Evolutionary conservation across 179 eudicot species (phyloP).

Genomic region (Heliamphora pulchella): DNA sequence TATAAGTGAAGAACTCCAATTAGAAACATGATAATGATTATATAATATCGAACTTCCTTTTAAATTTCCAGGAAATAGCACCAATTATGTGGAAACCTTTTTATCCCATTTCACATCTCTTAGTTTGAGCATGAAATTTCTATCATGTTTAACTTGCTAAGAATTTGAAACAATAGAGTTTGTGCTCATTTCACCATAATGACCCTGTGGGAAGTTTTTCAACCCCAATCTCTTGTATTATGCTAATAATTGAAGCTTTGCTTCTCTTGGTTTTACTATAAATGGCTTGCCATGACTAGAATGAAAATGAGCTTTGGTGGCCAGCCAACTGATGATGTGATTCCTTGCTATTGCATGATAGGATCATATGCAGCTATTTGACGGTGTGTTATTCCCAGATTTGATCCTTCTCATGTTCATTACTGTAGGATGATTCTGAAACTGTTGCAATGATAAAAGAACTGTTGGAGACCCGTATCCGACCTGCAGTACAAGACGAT

Average conservation of each 20-base stretch:
- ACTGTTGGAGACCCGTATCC: slow-evolving; percentile 85
- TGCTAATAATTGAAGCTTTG: neutral
- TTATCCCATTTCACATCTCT: neutral
- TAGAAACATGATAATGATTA: neutral
- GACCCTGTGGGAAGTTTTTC: neutral
- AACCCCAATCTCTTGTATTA: neutral
- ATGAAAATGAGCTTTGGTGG: neutral
- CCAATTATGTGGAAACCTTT: neutral
- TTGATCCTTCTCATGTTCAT: slow-evolving; percentile 9
- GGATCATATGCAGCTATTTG: neutral
- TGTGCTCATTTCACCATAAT: neutral
- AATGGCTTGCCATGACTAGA: too few species aligned
- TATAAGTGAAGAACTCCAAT: neutral
- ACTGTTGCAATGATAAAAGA: slow-evolving; percentile 98
- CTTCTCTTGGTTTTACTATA: neutral
- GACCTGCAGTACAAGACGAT: slow-evolving; percentile 97
- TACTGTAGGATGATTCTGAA: slow-evolving; percentile 87
- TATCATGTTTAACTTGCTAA: neutral
- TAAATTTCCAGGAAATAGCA: neutral
- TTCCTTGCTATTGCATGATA: neutral
- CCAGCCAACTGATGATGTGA: too few species aligned
- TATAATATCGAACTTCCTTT: neutral
- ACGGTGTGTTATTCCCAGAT: neutral
- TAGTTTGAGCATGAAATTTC: neutral
- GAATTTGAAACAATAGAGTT: neutral